A percentile compares a stretch with the other conserved stretches of the same genome.
These are phyloP conservation scores for Fraxinus albicans DNA, from an alignment of 305 asterid species.

Conservation along the genomic window DNA sequence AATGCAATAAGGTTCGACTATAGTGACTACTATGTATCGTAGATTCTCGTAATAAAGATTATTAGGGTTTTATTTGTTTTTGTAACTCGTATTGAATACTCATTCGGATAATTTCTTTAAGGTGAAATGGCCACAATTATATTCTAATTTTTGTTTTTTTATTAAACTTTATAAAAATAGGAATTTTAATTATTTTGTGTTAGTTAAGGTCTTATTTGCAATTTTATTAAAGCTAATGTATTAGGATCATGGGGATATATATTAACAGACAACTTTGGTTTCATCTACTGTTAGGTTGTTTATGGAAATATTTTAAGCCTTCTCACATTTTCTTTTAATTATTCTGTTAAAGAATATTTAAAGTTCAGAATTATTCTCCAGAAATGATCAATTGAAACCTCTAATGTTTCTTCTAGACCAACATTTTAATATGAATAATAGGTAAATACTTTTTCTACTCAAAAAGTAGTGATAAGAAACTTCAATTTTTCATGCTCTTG, in stretches of 20 bases:
- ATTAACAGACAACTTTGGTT: not conserved
- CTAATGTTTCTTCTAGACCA: not conserved
- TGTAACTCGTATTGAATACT: not conserved
- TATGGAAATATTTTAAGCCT: not conserved
- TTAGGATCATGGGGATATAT: not conserved
- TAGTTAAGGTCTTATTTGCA: not conserved
- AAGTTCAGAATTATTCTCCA: not conserved
- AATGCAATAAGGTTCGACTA: not conserved
- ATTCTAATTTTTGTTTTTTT: not conserved
- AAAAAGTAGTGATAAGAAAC: not conserved
- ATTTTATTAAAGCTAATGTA: not conserved
- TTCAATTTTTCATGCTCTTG: not conserved
- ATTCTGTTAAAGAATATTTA: not conserved
- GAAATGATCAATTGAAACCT: not conserved
- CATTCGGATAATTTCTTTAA: not conserved
- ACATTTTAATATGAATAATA: not conserved
- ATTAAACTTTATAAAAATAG: not conserved
- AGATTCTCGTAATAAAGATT: not conserved
- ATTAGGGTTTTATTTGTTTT: not conserved
- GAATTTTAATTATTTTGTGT: not conserved
- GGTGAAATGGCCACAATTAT: not conserved
- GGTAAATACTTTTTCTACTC: not conserved
- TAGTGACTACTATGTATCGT: not conserved
- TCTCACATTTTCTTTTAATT: not conserved
- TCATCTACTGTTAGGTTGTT: not conserved